Percentiles rank a stretch among this genome's conserved stretches.
phyloP scores from a whole-genome alignment of 176 grass and related monocot species.

The Elymus sibiricus region DNA sequence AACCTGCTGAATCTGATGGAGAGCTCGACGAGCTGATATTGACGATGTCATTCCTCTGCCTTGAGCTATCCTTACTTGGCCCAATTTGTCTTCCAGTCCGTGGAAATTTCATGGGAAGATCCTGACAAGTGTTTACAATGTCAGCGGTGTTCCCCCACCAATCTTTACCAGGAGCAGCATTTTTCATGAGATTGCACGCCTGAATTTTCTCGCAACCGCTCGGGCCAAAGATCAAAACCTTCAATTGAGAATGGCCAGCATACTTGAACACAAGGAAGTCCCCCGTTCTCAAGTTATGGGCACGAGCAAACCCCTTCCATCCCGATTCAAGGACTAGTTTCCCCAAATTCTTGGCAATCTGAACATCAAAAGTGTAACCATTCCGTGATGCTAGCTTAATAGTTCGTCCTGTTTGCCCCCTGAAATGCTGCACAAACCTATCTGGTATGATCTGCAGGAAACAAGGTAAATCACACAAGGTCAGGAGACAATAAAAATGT shows the following conservation, averaged over 20 bases:
- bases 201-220: constrained; percentile 29
- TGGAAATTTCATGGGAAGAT: neutral
- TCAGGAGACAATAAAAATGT: neutral
- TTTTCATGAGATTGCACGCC: neutral
- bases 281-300: constrained; percentile 22
- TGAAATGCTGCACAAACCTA: constrained; percentile 31
- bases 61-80: neutral
- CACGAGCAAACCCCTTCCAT: constrained; percentile 39
- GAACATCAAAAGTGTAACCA: constrained; percentile 24
- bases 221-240: constrained; percentile 35
- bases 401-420: neutral
- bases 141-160: neutral
- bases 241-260: constrained; percentile 13
- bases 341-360: neutral
- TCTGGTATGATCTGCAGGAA: constrained; percentile 37
- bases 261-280: constrained; percentile 51
- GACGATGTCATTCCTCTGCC: neutral
- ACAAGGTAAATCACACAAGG: neutral
- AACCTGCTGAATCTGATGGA: neutral
- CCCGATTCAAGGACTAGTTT: constrained; percentile 17
- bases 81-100: neutral
- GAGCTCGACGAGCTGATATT: neutral
- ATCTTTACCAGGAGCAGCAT: neutral
- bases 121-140: neutral
- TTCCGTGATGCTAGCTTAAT: constrained; percentile 26